Percentiles rank a stretch among this genome's conserved stretches.
phyloP scores from a whole-genome alignment of 2,329 filamentous ascomycete species.

The Pestalotiopsis sp. region DNA sequence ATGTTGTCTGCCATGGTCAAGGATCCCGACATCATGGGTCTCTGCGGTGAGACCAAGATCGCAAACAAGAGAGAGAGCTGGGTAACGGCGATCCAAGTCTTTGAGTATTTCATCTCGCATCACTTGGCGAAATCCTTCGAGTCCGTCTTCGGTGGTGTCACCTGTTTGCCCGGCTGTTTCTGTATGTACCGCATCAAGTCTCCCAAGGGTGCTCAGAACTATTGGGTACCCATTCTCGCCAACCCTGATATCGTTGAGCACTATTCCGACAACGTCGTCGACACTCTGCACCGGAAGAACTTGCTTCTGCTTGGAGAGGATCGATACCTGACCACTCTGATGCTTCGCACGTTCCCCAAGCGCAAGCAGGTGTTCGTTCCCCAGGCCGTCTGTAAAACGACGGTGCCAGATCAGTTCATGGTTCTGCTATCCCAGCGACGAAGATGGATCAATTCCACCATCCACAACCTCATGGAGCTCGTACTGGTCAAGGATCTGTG shows the following conservation, averaged over 20 bases:
- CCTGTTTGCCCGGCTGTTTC: constrained; percentile 97
- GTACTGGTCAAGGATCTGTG: constrained; percentile 94
- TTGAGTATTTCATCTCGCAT: constrained; percentile 99
- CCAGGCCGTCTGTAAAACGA: constrained; percentile 98
- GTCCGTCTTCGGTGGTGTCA: constrained; percentile 98
- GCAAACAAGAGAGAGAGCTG: constrained; percentile 95
- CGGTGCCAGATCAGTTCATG: constrained; percentile 89
- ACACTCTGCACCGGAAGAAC: constrained; percentile 98
- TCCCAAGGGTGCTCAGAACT: constrained; percentile 97
- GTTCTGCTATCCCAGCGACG: constrained; percentile 92
- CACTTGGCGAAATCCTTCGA: constrained; percentile 97
- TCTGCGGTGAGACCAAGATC: constrained; percentile 99
- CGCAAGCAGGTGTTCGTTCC: constrained; percentile 98
- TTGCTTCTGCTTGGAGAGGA: constrained; percentile 91
- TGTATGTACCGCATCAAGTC: constrained; percentile 99
- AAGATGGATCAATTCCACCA: constrained; percentile 98
- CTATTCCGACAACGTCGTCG: constrained; percentile 98
- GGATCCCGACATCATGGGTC: constrained; percentile 98
- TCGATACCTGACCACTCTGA: constrained; percentile 94
- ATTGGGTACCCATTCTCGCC: constrained; percentile 98
- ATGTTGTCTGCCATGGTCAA: constrained; percentile 99
- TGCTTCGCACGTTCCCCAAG: constrained; percentile 98
- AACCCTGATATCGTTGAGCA: constrained; percentile 99
- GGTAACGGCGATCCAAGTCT: constrained; percentile 98
- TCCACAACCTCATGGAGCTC: constrained; percentile 98